Evolutionary conservation across 140 eudicot species (phyloP).

Genomic region (Flaveria floridana): DNA sequence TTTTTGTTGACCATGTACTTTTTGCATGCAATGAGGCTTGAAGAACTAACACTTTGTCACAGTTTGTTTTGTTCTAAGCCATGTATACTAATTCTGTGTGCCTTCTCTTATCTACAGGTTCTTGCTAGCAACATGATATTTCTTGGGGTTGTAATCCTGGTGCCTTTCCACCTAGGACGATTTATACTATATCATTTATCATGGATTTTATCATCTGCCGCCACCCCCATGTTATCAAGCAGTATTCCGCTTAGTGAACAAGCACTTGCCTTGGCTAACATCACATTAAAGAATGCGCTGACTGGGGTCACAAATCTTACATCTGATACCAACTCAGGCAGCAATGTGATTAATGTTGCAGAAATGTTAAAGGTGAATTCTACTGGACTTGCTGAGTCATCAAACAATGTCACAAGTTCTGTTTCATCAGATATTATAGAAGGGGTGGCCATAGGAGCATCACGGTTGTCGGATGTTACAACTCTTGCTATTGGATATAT

Average conservation of each 20-base stretch:
- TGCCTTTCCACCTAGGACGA: conserved; percentile 90
- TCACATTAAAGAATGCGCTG: conserved; percentile 65
- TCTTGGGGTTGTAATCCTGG: conserved; percentile 86
- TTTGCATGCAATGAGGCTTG: neutral
- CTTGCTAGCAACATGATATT: conserved; percentile 98
- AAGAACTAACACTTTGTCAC: neutral
- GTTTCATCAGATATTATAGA: conserved; percentile 53
- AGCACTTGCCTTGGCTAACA: conserved; percentile 80
- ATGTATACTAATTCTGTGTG: conserved; percentile 12
- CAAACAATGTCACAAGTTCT: conserved; percentile 49
- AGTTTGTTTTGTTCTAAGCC: neutral
- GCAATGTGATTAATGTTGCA: conserved; percentile 43
- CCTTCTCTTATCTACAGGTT: conserved; percentile 55
- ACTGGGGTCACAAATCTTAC: conserved; percentile 71
- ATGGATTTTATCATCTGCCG: conserved; percentile 71
- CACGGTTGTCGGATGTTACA: conserved; percentile 82
- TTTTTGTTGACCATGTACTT: conserved; percentile 1
- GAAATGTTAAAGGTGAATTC: conserved; percentile 58
- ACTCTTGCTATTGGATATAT: conserved; percentile 93
- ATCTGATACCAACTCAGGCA: conserved; percentile 48
- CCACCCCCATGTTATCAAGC: conserved; percentile 56
- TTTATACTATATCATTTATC: conserved; percentile 65
- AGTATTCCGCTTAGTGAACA: conserved; percentile 62
- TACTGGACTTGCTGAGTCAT: conserved; percentile 44
- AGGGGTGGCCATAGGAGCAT: conserved; percentile 54